Conservation (phyloP, 2,329 filamentous ascomycete species). For the Fusarium nelsonii region DNA sequence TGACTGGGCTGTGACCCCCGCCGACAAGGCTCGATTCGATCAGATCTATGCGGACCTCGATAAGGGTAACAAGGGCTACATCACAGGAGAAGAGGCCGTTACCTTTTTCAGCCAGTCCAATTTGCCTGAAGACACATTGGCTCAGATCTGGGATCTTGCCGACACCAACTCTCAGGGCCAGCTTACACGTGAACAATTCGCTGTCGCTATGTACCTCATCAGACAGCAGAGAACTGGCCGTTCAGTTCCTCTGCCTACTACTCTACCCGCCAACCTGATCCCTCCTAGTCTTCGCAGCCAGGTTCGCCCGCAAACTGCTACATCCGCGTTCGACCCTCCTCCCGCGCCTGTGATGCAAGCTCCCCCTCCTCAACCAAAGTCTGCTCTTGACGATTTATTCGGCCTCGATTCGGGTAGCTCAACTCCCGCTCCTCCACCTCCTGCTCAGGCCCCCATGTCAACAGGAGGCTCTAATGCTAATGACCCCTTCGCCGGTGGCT, state of each 20-base stretch:
- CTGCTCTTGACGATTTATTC: slow-evolving; percentile 93
- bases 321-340: slow-evolving; percentile 66
- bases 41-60: slow-evolving; percentile 87
- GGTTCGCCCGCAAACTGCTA: slow-evolving; percentile 62
- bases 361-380: slow-evolving; percentile 70
- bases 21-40: slow-evolving; percentile 91
- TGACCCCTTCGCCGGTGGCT: slow-evolving; percentile 72
- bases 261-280: slow-evolving; percentile 83
- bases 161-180: slow-evolving; percentile 93
- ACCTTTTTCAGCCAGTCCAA: slow-evolving; percentile 93
- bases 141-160: slow-evolving; percentile 96
- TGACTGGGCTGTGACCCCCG: slow-evolving; percentile 86
- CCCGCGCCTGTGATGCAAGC: slow-evolving; percentile 54
- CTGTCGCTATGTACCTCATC: slow-evolving; percentile 97
- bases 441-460: slow-evolving; percentile 71
- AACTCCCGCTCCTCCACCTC: slow-evolving; percentile 63
- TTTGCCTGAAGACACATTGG: slow-evolving; percentile 87
- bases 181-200: slow-evolving; percentile 89
- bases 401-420: slow-evolving; percentile 79
- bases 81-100: slow-evolving; percentile 95
- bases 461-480: slow-evolving; percentile 78
- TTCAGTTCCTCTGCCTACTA: slow-evolving; percentile 73
- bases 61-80: slow-evolving; percentile 81
- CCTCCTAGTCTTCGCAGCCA: slow-evolving; percentile 86
- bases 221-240: slow-evolving; percentile 85